Evolutionary conservation across 352 stramenopile species (phyloP).

Genomic region (Saprolegnia parasitica): DNA sequence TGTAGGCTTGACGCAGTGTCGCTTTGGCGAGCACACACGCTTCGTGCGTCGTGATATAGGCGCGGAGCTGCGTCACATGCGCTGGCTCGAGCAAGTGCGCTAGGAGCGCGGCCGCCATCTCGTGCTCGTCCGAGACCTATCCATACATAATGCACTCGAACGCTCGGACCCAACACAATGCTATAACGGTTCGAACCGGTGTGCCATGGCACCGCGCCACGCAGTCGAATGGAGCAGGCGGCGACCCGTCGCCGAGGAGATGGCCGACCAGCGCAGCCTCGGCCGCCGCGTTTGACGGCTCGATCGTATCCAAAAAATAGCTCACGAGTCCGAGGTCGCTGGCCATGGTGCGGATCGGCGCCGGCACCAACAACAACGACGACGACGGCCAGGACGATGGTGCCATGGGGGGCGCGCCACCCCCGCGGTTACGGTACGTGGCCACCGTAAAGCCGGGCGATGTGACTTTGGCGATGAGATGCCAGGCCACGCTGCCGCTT

Average conservation of each 20-base stretch:
- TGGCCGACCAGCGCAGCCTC: background rate
- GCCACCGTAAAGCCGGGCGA: background rate
- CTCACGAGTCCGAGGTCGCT: background rate
- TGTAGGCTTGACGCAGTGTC: background rate
- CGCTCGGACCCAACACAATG: too few relatives aligned
- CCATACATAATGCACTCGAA: background rate
- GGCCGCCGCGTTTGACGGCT: background rate
- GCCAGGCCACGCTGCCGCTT: background rate
- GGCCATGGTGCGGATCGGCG: background rate
- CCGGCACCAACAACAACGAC: background rate
- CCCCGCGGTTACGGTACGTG: background rate
- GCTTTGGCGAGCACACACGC: background rate
- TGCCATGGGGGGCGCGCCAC: background rate
- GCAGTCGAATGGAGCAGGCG: too few relatives aligned
- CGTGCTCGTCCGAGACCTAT: background rate
- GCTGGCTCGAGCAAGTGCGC: background rate
- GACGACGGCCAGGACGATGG: background rate
- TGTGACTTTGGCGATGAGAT: background rate
- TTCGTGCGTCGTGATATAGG: background rate
- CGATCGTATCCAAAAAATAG: background rate
- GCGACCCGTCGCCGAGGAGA: background rate
- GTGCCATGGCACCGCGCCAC: too few relatives aligned
- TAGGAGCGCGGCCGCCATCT: background rate
- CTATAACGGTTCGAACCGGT: too few relatives aligned
- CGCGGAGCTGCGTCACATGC: background rate